Evolutionary conservation across 106 monocot species (phyloP), one percentile per base, ranked within the genome.

Genomic region (Allium cepa): DNA sequence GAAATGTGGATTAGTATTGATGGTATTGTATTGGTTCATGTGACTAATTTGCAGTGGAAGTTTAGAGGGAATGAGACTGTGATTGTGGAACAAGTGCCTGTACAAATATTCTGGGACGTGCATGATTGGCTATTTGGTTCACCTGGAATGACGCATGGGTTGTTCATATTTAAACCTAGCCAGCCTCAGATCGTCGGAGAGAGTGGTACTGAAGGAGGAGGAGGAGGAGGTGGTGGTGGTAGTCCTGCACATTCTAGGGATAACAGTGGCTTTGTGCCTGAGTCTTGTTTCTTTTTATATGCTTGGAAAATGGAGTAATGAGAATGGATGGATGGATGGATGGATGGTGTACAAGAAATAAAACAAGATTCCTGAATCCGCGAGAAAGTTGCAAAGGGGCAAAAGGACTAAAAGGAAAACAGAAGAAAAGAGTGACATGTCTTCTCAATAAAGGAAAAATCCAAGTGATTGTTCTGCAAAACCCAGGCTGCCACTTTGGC

Each of bases 1-100:
- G 95, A 96, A 73, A 88, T 96, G 95, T 79, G 88, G 85, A 88
- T 96, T 66, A 88, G 86, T 60, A 62, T 96, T 36, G 91, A 96
- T 51, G 88, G 95, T 14, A 17, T 69, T 0, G 87, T 81, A 53
- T 10, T 83, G 58, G 56, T 99, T 8, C 88, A 81, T 49, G 87
- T 99, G 13, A 73, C 60, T 70, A 99, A 87, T 50, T 76, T 99
- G 53, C 84, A 83, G 49, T 99, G 99, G 92, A 99, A 99, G 69
- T 99, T 99, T 46, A 50, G 92, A 8, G 92, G 92, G 22, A 99
- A 92, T 50, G 75, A 87, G 69, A 90, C 82, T 58, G 81, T 93
- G 74, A 1, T 79, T 45, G 81, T 93, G 49, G 99, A 87, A 63
- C 45, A 70, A 14, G 53, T 59, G 50, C 87, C 90, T 26, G 84